Percentiles rank a stretch among this genome's conserved stretches.
These are phyloP conservation scores for Xerocomus spinulosus DNA, from an alignment of 768 basidiomycete genomes.

Conservation along the genomic window DNA sequence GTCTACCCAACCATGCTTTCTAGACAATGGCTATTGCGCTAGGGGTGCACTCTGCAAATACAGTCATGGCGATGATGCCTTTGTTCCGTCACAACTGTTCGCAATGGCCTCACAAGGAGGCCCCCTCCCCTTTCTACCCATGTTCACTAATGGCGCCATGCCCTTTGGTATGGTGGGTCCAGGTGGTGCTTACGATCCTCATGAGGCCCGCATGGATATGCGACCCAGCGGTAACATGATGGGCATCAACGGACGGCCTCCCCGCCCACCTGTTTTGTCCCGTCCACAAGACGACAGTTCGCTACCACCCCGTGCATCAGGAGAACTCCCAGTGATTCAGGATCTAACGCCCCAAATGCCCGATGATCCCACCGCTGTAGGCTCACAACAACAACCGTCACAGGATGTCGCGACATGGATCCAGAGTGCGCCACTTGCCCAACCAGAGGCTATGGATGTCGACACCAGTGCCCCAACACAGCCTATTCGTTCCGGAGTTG, in stretches of 20 bases:
- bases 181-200: constrained; percentile 65
- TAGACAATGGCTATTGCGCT: constrained; percentile 89
- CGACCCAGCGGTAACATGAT: constrained; percentile 41
- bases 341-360: constrained; percentile 64
- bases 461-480: constrained; percentile 31
- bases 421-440: constrained; percentile 13
- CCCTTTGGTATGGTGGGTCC: constrained; percentile 49
- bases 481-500: constrained; percentile 24
- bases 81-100: constrained; percentile 67
- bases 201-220: constrained; percentile 79
- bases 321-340: constrained; percentile 80
- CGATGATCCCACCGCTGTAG: constrained; percentile 28
- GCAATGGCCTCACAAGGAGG: constrained; percentile 43
- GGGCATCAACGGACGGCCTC: constrained; percentile 34
- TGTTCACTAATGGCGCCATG: constrained; percentile 56
- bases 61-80: constrained; percentile 88
- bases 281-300: constrained; percentile 51
- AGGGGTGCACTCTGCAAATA: constrained; percentile 87
- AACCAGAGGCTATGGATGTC: constrained; percentile 25
- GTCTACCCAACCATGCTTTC: constrained; percentile 8
- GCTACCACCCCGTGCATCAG: constrained; percentile 43
- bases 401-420: constrained; percentile 24
- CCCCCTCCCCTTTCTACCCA: constrained; percentile 61
- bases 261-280: constrained; percentile 55
- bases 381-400: constrained; percentile 9